A percentile compares a stretch with the other conserved stretches of the same genome.
phyloP scores from a whole-genome alignment of 139 green algal species.

The Tetradesmus obliquus region DNA sequence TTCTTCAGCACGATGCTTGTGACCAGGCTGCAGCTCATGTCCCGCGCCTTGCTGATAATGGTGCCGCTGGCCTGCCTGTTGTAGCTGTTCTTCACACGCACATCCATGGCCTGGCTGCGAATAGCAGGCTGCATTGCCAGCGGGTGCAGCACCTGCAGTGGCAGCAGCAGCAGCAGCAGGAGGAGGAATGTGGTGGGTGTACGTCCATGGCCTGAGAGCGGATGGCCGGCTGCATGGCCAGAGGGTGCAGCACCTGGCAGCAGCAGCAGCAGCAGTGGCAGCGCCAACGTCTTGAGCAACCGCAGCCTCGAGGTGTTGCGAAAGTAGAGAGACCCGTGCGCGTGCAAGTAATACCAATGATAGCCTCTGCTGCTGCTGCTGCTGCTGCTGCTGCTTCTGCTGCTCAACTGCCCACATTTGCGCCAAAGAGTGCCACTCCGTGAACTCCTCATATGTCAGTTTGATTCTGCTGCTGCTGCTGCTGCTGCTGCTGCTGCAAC shows the following conservation, averaged over 20 bases:
- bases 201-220: constrained; percentile 80
- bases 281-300: neutral
- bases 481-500: neutral
- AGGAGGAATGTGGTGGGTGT: neutral
- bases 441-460: too few species aligned
- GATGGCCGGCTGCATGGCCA: constrained; percentile 93
- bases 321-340: too few species aligned
- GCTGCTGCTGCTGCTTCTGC: too few species aligned
- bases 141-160: constrained; percentile 95
- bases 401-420: too few species aligned
- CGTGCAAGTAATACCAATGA: too few species aligned
- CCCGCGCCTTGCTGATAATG: constrained; percentile 81
- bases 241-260: constrained; percentile 89
- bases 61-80: constrained; percentile 92
- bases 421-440: too few species aligned
- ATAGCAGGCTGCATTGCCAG: constrained; percentile 95
- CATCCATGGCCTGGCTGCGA: constrained; percentile 73
- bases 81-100: constrained; percentile 99
- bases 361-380: too few species aligned
- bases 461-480: neutral
- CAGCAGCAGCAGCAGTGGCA: constrained; percentile 26
- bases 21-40: constrained; percentile 87
- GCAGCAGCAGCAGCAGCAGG: constrained; percentile 85
- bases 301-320: too few species aligned
- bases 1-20: constrained; percentile 97